Evolutionary conservation across 2,329 filamentous ascomycete species (phyloP), one percentile per base, ranked within the genome.

Genomic region (Gnomoniopsis sp.): DNA sequence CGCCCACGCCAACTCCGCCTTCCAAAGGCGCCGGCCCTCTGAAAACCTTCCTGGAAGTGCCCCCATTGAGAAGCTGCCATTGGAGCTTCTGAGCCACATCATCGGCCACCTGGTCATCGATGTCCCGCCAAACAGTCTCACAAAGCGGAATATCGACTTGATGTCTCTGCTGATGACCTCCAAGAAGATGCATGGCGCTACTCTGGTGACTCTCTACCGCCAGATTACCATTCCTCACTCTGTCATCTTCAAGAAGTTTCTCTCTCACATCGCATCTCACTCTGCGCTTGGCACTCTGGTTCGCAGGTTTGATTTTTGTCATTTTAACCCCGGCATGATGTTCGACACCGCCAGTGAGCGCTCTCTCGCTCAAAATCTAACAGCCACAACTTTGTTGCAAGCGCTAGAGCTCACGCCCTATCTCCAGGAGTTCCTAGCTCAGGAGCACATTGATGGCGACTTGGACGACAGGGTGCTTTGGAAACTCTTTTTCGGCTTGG

Each of bases 191-290:
- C 88, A 93, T 69, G 82, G 82, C 26, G 87, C 87, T 21, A 93
- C 90, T 3, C 77, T 93, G 36, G 83, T 84, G 65, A 89, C 89
- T 7, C 81, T 95, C 51, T 93, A 93, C 75, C 83, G 85, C 64
- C 86, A 90, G 70, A 89, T 93, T 71, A 91, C 89, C 47, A 88
- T 93, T 65, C 90, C 90, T 6, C 90, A 93, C 77, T 93, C 90
- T 26, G 80, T 86, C 61, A 91, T 92, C 70, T 95, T 93, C 75
- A 87, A 87, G 69, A 93, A 93, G 74, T 91, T 92, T 65, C 81
- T 92, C 51, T 78, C 80, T 59, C 89, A 90, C 67, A 79, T 93
- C 64, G 77, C 78, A 49, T 76, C 82, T 59, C 86, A 92, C 69
- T 83, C 85, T 2, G 78, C 85, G 10, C 78, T 93, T 55, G 90